A percentile compares a stretch with the other conserved stretches of the same genome.
Evolutionary conservation across 805 yeast genomes (phyloP).

Genomic region (Candida alai): DNA sequence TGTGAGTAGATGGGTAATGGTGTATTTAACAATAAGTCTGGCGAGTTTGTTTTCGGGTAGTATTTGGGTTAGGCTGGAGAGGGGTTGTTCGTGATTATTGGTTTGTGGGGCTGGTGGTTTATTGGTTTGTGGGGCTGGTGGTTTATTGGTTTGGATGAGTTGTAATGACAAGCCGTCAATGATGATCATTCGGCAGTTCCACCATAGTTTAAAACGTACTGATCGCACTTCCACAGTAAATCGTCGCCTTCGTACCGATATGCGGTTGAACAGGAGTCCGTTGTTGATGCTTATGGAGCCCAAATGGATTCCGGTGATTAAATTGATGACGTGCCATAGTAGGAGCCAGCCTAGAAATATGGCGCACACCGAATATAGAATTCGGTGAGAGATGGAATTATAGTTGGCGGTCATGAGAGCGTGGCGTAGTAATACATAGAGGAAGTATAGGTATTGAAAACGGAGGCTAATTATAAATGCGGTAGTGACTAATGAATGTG

Average conservation of each 20-base stretch:
- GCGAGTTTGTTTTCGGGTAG: conserved; percentile 16
- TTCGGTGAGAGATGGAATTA: conserved; percentile 1
- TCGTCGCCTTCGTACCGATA: conserved; percentile 15
- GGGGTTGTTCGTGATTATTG: neutral
- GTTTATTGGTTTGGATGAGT: neutral
- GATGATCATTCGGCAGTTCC: conserved; percentile 30
- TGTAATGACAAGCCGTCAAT: conserved; percentile 19
- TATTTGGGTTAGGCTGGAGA: no score
- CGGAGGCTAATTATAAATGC: no score
- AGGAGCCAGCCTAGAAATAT: conserved; percentile 1
- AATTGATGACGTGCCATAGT: conserved; percentile 30
- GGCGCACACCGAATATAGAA: conserved; percentile 1
- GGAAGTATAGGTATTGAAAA: no score
- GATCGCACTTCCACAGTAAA: conserved; percentile 18
- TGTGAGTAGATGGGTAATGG: conserved; percentile 18
- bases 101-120: neutral
- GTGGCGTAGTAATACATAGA: no score
- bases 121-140: neutral
- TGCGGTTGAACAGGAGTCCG: conserved; percentile 34
- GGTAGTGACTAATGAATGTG: no score
- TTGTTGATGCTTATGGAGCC: conserved; percentile 31
- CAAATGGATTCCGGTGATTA: conserved; percentile 30
- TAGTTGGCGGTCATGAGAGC: no score
- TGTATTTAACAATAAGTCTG: conserved; percentile 10
- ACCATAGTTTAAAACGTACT: conserved; percentile 36